A percentile compares a stretch with the other conserved stretches of the same genome.
Evolutionary conservation across 2,329 filamentous ascomycete genomes (phyloP).

Genomic region (Salinomyces thailandicus): DNA sequence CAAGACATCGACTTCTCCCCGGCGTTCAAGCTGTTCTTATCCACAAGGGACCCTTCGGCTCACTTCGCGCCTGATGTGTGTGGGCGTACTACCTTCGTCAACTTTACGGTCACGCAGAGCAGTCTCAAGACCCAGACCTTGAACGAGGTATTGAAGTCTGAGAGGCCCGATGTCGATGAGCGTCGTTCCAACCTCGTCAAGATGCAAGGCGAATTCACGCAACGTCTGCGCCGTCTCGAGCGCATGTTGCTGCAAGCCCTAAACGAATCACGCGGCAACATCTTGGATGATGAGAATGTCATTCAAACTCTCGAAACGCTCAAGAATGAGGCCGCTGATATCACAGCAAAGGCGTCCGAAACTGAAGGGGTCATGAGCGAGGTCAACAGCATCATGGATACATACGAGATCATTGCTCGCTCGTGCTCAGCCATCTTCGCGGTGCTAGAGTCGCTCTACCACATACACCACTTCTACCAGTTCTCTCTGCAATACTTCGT

Average conservation of each 20-base stretch:
- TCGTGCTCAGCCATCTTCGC: conserved; percentile 97
- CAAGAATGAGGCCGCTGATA: conserved; percentile 94
- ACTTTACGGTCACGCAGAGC: conserved; percentile 98
- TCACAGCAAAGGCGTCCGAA: conserved; percentile 89
- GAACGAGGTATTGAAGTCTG: conserved; percentile 93
- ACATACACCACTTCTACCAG: conserved; percentile 98
- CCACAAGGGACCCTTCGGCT: conserved; percentile 90
- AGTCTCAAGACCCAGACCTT: conserved; percentile 96
- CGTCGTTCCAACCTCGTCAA: conserved; percentile 95
- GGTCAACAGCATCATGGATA: conserved; percentile 87
- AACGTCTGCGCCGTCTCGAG: conserved; percentile 92
- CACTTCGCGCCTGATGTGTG: conserved; percentile 94
- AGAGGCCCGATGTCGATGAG: conserved; percentile 94
- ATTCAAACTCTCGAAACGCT: conserved; percentile 95
- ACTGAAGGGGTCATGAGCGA: conserved; percentile 98
- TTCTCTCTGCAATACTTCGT: conserved; percentile 98
- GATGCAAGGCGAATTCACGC: conserved; percentile 96
- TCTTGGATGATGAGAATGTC: conserved; percentile 94
- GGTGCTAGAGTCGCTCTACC: conserved; percentile 90
- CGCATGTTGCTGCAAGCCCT: conserved; percentile 87
- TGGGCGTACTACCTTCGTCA: conserved; percentile 97
- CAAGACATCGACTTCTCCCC: conserved; percentile 99
- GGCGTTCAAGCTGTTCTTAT: conserved; percentile 88
- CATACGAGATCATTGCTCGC: conserved; percentile 86
- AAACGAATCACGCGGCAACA: conserved; percentile 95